Evolutionary conservation across 305 asterid species (phyloP).

Genomic region (Fraxinus dipetala): DNA sequence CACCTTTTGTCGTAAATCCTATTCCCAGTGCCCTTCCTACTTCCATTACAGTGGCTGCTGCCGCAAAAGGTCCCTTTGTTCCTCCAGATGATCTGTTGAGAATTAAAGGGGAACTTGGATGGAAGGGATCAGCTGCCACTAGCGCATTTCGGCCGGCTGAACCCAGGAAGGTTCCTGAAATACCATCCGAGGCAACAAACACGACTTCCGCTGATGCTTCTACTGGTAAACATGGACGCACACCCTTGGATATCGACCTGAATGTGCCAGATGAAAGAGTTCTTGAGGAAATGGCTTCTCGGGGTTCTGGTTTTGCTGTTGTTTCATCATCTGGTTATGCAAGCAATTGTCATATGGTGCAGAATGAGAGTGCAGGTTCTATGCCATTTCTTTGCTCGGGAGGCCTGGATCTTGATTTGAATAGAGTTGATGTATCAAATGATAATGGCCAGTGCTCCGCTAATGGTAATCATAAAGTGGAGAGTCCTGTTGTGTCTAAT

Average conservation of each 20-base stretch:
- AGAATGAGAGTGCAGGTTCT: conserved; percentile 34
- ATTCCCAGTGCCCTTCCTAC: conserved; percentile 46
- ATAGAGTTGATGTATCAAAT: conserved; percentile 64
- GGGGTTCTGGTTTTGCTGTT: conserved; percentile 36
- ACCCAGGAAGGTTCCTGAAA: conserved; percentile 63
- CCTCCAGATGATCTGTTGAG: conserved; percentile 82
- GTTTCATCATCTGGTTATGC: conserved; percentile 24
- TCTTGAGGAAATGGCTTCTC: conserved; percentile 58
- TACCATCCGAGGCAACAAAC: conserved; percentile 26
- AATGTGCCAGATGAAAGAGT: conserved; percentile 79
- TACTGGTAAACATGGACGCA: conserved; percentile 44
- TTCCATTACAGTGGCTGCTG: conserved; percentile 76
- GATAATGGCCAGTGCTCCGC: conserved; percentile 53
- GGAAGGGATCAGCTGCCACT: conserved; percentile 97
- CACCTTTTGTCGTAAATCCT: conserved; percentile 41
- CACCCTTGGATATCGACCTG: conserved; percentile 65
- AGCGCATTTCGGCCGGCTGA: conserved; percentile 99
- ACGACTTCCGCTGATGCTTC: conserved; percentile 38
- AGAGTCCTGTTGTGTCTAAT: conserved; percentile 29
- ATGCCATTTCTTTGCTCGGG: conserved; percentile 45
- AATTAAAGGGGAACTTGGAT: conserved; percentile 71
- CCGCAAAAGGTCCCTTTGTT: conserved; percentile 78
- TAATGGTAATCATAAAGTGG: conserved; percentile 38
- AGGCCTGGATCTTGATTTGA: conserved; percentile 83
- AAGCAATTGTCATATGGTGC: conserved; percentile 20